phyloP scores from a whole-genome alignment of 345 rosid genomes.

The Chamaenerion angustifolium region DNA sequence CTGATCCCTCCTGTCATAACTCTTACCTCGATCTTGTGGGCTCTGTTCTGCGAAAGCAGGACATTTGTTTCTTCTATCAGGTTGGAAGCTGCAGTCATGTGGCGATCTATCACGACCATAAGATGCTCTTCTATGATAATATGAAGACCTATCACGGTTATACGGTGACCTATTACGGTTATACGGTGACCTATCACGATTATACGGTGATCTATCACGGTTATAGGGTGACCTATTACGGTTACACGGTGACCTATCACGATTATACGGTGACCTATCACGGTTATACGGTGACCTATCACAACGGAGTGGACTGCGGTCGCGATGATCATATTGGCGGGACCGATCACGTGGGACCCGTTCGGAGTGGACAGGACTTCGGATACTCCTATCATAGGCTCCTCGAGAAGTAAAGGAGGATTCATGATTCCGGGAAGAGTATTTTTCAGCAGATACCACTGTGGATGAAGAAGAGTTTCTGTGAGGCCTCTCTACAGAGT shows the following conservation, averaged over 20 bases:
- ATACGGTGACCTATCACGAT: too few relatives aligned
- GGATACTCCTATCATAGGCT: slow-evolving; percentile 60
- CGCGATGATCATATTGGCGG: slow-evolving; percentile 52
- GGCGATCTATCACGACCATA: slow-evolving; percentile 57
- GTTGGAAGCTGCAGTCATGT: slow-evolving; percentile 44
- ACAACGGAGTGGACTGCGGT: slow-evolving; percentile 41
- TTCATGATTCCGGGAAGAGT: slow-evolving; percentile 63
- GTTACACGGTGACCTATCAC: too few relatives aligned
- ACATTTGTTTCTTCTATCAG: slow-evolving; percentile 65
- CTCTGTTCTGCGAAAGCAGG: slow-evolving; percentile 48
- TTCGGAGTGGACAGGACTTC: slow-evolving; percentile 61
- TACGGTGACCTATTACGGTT: too few relatives aligned
- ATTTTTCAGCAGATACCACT: slow-evolving; percentile 44
- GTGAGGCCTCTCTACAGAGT: slow-evolving; percentile 43
- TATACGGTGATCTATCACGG: too few relatives aligned
- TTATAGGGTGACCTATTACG: too few relatives aligned
- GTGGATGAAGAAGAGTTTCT: slow-evolving; percentile 60
- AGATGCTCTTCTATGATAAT: slow-evolving; percentile 22
- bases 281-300: slow-evolving; percentile 13
- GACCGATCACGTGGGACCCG: slow-evolving; percentile 58
- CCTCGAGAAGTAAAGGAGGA: slow-evolving; percentile 49
- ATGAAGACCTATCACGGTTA: too few relatives aligned
- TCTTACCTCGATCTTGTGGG: slow-evolving; percentile 42
- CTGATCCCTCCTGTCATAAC: slow-evolving; percentile 33
- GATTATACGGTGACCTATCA: too few relatives aligned